Conservation (phyloP, 2,329 filamentous ascomycete genomes). For the Chrysoporthe puriensis region DNA sequence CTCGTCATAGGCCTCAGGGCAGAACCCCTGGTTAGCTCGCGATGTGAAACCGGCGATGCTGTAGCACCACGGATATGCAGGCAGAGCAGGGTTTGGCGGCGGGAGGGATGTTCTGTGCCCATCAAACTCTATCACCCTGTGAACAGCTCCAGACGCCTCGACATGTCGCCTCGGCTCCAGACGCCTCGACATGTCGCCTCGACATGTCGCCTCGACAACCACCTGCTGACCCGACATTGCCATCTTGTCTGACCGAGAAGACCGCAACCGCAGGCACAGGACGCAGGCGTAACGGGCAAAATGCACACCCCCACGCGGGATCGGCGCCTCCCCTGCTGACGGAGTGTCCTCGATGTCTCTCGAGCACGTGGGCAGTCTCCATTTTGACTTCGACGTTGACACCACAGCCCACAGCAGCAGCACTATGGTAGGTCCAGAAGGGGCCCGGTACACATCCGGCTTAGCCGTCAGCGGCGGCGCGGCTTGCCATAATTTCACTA, state of each 20-base stretch:
- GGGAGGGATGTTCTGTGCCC: not conserved
- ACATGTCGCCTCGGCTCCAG: too few species aligned
- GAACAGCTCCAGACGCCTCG: not conserved
- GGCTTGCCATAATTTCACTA: not conserved
- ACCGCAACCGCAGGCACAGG: not conserved
- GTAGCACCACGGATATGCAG: not conserved
- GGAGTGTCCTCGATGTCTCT: not conserved
- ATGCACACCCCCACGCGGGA: not conserved
- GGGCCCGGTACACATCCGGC: too few species aligned
- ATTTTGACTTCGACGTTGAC: not conserved
- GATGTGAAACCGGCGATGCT: not conserved
- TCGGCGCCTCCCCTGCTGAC: too few species aligned
- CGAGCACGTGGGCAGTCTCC: not conserved
- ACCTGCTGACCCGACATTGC: not conserved
- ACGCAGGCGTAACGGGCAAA: not conserved
- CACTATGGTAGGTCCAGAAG: too few species aligned
- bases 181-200: too few species aligned
- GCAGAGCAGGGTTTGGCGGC: not conserved
- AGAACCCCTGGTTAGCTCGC: not conserved
- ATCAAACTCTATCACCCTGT: too few species aligned
- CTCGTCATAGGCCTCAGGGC: not conserved
- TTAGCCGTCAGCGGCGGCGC: too few species aligned
- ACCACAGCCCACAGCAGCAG: too few species aligned
- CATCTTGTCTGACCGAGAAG: not conserved
- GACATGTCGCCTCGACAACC: too few species aligned